Conservation (phyloP, 2,329 filamentous ascomycete species). For the Lachnellula cervina region DNA sequence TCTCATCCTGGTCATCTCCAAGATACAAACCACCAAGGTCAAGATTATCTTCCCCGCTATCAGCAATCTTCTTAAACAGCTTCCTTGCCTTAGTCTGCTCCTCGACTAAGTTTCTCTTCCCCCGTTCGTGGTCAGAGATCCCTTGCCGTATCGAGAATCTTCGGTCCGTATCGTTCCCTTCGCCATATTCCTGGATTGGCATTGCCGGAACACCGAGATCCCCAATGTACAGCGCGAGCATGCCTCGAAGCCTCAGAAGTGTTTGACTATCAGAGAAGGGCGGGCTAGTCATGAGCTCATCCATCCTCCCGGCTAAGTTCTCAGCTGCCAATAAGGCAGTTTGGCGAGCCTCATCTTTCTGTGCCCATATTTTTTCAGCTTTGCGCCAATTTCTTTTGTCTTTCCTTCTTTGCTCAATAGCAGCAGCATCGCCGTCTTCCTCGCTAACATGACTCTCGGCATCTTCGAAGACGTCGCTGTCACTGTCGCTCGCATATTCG, state of each 20-base stretch:
- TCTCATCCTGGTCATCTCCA: slow-evolving; percentile 6
- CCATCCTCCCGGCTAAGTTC: slow-evolving; percentile 63
- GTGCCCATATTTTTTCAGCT: slow-evolving; percentile 23
- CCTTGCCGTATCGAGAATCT: slow-evolving; percentile 21
- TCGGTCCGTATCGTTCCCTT: slow-evolving; percentile 13
- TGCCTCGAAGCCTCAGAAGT: slow-evolving; percentile 66
- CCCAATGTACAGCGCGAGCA: slow-evolving; percentile 69
- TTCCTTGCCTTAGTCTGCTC: slow-evolving; percentile 34
- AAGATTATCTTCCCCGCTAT: slow-evolving; percentile 18
- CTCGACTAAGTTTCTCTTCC: slow-evolving; percentile 24
- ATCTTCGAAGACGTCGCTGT: slow-evolving; percentile 12
- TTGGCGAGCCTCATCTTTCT: slow-evolving; percentile 27
- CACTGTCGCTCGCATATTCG: slow-evolving; percentile 11
- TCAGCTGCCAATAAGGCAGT: slow-evolving; percentile 42
- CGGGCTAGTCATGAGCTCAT: slow-evolving; percentile 61
- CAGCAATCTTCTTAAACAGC: slow-evolving; percentile 36
- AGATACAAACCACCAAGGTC: slow-evolving; percentile 14
- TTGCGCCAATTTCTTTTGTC: slow-evolving; percentile 6
- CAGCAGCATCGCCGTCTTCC: slow-evolving; percentile 19
- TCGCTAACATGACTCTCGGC: slow-evolving; percentile 16
- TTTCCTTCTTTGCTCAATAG: slow-evolving; percentile 16
- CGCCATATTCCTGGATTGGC: slow-evolving; percentile 14
- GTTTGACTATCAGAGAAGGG: slow-evolving; percentile 66
- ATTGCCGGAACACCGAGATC: slow-evolving; percentile 53
- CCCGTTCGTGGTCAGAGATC: slow-evolving; percentile 20